Evolutionary conservation across 1,284 basidiomycete genomes (phyloP).

Genomic region (Ceratobasidium sp.): DNA sequence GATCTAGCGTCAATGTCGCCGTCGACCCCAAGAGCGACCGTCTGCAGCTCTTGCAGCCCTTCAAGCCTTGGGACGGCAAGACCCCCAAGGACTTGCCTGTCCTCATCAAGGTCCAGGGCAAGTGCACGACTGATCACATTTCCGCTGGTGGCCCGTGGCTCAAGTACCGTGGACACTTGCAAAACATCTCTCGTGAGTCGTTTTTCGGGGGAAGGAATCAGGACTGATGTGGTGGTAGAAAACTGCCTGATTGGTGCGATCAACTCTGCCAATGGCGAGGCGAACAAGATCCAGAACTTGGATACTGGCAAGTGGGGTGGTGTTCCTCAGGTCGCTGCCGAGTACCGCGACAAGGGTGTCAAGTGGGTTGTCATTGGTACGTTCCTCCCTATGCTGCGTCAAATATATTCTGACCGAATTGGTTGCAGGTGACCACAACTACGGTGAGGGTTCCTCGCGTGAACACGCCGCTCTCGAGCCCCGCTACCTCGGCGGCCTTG

Average conservation of each 20-base stretch:
- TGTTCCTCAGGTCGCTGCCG: conserved; percentile 84
- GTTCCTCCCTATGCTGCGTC: conserved; percentile 38
- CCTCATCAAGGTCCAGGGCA: conserved; percentile 98
- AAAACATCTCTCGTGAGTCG: conserved; percentile 90
- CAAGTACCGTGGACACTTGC: conserved; percentile 98
- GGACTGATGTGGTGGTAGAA: conserved; percentile 55
- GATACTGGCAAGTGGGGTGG: conserved; percentile 84
- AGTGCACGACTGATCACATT: conserved; percentile 96
- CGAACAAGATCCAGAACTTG: conserved; percentile 95
- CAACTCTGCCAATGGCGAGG: conserved; percentile 93
- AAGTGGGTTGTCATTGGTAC: conserved; percentile 91
- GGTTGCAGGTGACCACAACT: conserved; percentile 82
- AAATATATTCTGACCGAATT: background rate
- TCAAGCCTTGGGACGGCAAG: conserved; percentile 93
- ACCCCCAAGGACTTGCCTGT: conserved; percentile 88
- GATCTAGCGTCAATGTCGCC: conserved; percentile 74
- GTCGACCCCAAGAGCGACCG: conserved; percentile 91
- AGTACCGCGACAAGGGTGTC: conserved; percentile 88
- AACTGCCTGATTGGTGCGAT: conserved; percentile 98
- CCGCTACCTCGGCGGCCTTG: conserved; percentile 93
- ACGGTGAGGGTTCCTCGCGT: conserved; percentile 97
- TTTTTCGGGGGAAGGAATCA: background rate
- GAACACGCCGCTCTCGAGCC: conserved; percentile 98
- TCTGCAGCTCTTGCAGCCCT: conserved; percentile 92
- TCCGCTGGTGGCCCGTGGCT: conserved; percentile 98